Percentiles rank a stretch among this genome's conserved stretches.
phyloP scores from a whole-genome alignment of 108 stramenopile species.

The Bacterosira constricta region DNA sequence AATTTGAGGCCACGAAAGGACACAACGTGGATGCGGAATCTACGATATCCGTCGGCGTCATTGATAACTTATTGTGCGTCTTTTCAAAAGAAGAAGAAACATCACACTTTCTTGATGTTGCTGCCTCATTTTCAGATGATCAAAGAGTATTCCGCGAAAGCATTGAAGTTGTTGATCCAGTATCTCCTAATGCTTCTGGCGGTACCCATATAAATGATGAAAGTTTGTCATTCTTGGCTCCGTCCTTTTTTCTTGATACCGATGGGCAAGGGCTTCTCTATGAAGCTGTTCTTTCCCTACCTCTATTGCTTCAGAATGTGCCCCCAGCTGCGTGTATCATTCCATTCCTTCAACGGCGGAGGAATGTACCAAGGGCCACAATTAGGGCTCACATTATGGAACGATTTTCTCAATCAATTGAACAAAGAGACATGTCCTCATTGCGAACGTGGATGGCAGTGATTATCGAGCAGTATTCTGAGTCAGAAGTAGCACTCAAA shows the following conservation, averaged over 20 bases:
- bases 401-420: slow-evolving; percentile 18
- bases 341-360: slow-evolving; percentile 29
- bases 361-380: slow-evolving; percentile 12
- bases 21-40: slow-evolving; percentile 2
- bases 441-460: slow-evolving; percentile 27
- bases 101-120: slow-evolving; percentile 33
- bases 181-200: too few relatives aligned
- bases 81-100: slow-evolving; percentile 11
- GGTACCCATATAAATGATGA: slow-evolving; percentile 10
- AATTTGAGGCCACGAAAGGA: background rate
- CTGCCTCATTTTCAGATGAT: slow-evolving; percentile 39
- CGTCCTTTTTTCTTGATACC: slow-evolving; percentile 31
- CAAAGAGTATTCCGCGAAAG: slow-evolving; percentile 13
- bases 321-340: slow-evolving; percentile 26
- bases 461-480: slow-evolving; percentile 25
- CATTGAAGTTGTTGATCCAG: slow-evolving; percentile 3
- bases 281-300: slow-evolving; percentile 22
- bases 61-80: slow-evolving; percentile 42
- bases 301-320: slow-evolving; percentile 1
- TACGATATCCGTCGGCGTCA: slow-evolving; percentile 20
- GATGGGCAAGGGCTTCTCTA: slow-evolving; percentile 34
- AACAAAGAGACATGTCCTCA: slow-evolving; percentile 1
- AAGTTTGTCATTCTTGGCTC: slow-evolving; percentile 37
- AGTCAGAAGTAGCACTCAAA: slow-evolving; percentile 9
- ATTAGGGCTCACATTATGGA: slow-evolving; percentile 17